A percentile compares a stretch with the other conserved stretches of the same genome.
phyloP scores from a whole-genome alignment of 2,329 filamentous ascomycete genomes.

The Lachnellula subtilissima region DNA sequence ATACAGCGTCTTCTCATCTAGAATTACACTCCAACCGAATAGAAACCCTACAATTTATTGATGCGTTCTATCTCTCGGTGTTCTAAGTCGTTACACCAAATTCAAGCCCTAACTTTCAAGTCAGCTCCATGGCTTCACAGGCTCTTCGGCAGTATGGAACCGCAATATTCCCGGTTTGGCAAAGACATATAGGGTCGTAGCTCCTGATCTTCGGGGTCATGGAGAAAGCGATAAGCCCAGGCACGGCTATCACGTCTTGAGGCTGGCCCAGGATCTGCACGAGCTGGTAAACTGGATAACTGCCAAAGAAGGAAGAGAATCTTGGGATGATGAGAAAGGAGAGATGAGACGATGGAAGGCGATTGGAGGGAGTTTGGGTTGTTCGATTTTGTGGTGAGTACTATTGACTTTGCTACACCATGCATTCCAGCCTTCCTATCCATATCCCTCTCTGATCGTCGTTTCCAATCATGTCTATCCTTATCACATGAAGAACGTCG shows the following conservation, averaged over 20 bases:
- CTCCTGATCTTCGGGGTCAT: constrained; percentile 30
- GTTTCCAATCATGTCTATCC: not conserved
- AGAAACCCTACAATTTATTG: no score
- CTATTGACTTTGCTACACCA: not conserved
- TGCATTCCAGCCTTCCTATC: no score
- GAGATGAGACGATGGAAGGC: constrained; percentile 13
- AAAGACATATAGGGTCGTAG: constrained; percentile 23
- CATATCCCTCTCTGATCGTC: not conserved
- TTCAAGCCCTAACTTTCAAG: not conserved
- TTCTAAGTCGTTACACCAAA: no score
- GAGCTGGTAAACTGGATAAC: constrained; percentile 18
- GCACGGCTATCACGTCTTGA: constrained; percentile 30
- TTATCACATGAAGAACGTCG: not conserved
- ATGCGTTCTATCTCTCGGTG: not conserved
- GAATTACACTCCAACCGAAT: no score
- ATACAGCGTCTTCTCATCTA: no score
- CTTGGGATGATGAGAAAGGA: not conserved
- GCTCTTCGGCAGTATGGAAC: constrained; percentile 28
- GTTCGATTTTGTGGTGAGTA: constrained; percentile 29
- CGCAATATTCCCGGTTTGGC: constrained; percentile 26
- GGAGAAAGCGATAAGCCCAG: constrained; percentile 24
- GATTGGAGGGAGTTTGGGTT: constrained; percentile 30
- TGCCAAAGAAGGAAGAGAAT: not conserved
- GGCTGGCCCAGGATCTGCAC: constrained; percentile 28
- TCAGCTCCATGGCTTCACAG: constrained; percentile 33